Evolutionary conservation across 257 asterid genomes (phyloP).

Genomic region (Solanum gracilifrons): DNA sequence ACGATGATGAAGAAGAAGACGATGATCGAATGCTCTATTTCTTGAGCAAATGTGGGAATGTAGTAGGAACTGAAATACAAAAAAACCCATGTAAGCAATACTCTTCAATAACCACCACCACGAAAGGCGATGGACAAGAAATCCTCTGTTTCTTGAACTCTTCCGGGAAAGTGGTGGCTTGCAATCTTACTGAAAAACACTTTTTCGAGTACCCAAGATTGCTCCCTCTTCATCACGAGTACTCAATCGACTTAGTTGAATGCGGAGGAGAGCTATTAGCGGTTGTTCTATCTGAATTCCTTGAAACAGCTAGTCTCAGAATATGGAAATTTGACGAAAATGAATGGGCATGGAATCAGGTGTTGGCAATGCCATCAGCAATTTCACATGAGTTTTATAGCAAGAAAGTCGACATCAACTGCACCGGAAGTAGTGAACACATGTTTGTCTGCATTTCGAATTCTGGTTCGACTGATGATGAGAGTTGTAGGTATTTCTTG

Average conservation of each 20-base stretch:
- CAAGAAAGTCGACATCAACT: conserved; percentile 66
- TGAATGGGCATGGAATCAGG: conserved; percentile 36
- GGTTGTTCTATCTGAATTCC: conserved; percentile 55
- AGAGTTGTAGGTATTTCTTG: conserved; percentile 40
- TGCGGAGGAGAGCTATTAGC: conserved; percentile 41
- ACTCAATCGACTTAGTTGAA: conserved; percentile 74
- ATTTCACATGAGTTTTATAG: conserved; percentile 58
- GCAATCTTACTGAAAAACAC: conserved; percentile 33
- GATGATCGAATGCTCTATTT: conserved; percentile 41
- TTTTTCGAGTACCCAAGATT: conserved; percentile 62
- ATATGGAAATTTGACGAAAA: conserved; percentile 62
- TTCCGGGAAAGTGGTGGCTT: conserved; percentile 48
- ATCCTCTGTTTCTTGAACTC: conserved; percentile 50
- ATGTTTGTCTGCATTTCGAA: conserved; percentile 56
- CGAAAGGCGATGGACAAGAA: conserved; percentile 19
- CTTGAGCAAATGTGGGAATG: conserved; percentile 73
- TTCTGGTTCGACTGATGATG: not conserved
- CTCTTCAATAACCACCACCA: conserved; percentile 38
- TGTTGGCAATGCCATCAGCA: conserved; percentile 66
- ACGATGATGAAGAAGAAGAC: conserved; percentile 17
- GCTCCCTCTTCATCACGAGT: conserved; percentile 53
- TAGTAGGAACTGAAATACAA: conserved; percentile 52
- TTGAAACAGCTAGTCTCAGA: conserved; percentile 58
- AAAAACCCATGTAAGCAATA: conserved; percentile 70
- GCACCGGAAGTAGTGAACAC: conserved; percentile 31